Base-by-base conservation (phyloP, 192 early-diverging fungal genomes). In the Phlyctochytrium planicorne region DNA sequence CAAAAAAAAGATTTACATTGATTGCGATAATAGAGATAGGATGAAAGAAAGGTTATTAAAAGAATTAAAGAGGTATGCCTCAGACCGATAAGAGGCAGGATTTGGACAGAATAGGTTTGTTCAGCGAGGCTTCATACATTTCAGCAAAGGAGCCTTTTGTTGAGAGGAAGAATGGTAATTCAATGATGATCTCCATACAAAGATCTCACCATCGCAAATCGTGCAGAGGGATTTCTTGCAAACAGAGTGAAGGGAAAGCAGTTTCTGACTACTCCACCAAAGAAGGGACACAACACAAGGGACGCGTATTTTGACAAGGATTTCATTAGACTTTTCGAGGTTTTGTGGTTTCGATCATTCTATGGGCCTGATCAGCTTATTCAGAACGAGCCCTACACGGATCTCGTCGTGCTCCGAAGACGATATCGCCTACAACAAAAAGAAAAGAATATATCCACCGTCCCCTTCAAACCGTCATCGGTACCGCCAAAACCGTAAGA, bases 331-430 rank as follows among this genome's bases (percentile, higher is more conserved):
- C 27, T 85, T 10, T 84, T 85, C 69, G 84, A 85, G 74, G n/a
- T n/a, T n/a, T n/a, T n/a, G n/a, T n/a, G n/a, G 82, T 83, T 20
- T 30, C 10, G 3, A 4, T 0, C 14, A 12, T 2, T 0, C 14
- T 34, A 1, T 29, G 31, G 33, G 33, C n/a, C 0, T 67, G 2
- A 32, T 16, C 37, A 1, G 14, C 10, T 30, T 24, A 2, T 23
- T 1, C 65, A 82, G 80, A 85, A 85, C 59, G 83, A 85, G 66
- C 75, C 81, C 0, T 85, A 85, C 65, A 83, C 76, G 1, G 81
- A 85, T 57, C 67, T 83, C 0, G 81, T 82, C 24, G 71, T 65
- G 2, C 40, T 85, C 14, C 68, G 81, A 2, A 55, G 83, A 30
- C 32, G 79, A 59, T 82, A 80, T 65, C 62, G 83, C 40, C 17